These are phyloP conservation scores for Geopyxis carbonaria DNA, from an alignment of 495 filamentous ascomycete species.

Conservation along the genomic window DNA sequence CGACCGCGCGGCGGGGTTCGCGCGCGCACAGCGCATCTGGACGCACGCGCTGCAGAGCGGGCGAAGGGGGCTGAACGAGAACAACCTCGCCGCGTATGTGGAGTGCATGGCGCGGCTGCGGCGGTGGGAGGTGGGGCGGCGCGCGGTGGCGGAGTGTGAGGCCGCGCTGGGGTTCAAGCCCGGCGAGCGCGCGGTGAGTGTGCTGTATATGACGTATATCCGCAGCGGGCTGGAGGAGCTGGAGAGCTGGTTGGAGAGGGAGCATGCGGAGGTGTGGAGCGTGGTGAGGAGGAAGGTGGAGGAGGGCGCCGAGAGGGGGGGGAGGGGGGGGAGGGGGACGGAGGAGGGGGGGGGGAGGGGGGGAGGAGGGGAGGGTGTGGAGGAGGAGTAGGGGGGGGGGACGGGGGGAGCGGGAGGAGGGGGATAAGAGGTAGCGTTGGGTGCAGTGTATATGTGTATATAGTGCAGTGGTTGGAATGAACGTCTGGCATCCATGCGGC, in stretches of 20 bases:
- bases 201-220: slow-evolving; percentile 27
- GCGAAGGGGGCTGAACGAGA: slow-evolving; percentile 55
- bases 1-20: slow-evolving; percentile 38
- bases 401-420: not conserved
- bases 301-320: slow-evolving; percentile 2
- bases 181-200: slow-evolving; percentile 42
- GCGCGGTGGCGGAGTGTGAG: slow-evolving; percentile 47
- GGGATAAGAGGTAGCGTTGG: not conserved
- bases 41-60: slow-evolving; percentile 54
- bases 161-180: slow-evolving; percentile 44
- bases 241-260: slow-evolving; percentile 7
- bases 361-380: not conserved
- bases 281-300: slow-evolving; percentile 1
- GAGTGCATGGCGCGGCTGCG: slow-evolving; percentile 55
- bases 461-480: no score
- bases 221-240: slow-evolving; percentile 8
- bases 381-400: not conserved
- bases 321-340: slow-evolving; percentile 3
- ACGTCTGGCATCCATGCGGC: no score
- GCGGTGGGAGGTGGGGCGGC: slow-evolving; percentile 44
- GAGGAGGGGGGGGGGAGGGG: not conserved
- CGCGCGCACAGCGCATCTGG: slow-evolving; percentile 49
- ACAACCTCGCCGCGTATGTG: slow-evolving; percentile 56
- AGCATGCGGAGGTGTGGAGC: slow-evolving; percentile 3
- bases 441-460: no score